Base-by-base conservation (phyloP, 352 stramenopile genomes). In the Phytophthora multivora region DNA sequence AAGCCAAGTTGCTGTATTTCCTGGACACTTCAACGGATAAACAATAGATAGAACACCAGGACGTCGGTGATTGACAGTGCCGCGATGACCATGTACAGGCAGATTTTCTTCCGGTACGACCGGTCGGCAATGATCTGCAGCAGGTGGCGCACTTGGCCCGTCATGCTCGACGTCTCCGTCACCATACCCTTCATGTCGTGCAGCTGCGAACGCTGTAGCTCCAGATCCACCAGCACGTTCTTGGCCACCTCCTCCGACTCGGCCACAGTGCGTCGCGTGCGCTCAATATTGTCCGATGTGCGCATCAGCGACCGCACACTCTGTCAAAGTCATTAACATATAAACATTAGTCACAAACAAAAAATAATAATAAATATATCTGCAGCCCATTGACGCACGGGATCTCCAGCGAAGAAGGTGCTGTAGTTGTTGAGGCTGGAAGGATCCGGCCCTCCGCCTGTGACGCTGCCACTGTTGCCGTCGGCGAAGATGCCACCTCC, bases 31-130 rank as follows among this genome's bases (percentile, higher is more conserved):
- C 62, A 75, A 40, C 77, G 77, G 28, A 94, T 60, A 73, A 92
- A 94, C 67, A 94, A 85, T 79, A 89, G 73, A 87, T 94, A 94
- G 51, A 94, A 92, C 33, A 94, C 78, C 10, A 78, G 63, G 15
- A 88, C 72, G 67, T 94, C 85, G n/a, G 80, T 86, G 46, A 83
- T 72, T 18, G 75, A 61, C 28, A 94, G 74, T 50, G 69, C 66
- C 30, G 87, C 52, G 60, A 94, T 92, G 63, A 92, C 69, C 28
- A 79, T 62, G 61, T 74, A 94, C 16, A 94, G 65, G 51, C 77
- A 86, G 15, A 85, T 61, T 69, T 91, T 91, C 59, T 85, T 86
- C 19, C 85, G 79, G 49, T 88, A 86, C 35, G 77, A 80, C 18
- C 81, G 73, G 60, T 90, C 80, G 26, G 81, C 81, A 56, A 94